A percentile compares a stretch with the other conserved stretches of the same genome.
phyloP scores from a whole-genome alignment of 331 rosid species.

The Ulmus americana region DNA sequence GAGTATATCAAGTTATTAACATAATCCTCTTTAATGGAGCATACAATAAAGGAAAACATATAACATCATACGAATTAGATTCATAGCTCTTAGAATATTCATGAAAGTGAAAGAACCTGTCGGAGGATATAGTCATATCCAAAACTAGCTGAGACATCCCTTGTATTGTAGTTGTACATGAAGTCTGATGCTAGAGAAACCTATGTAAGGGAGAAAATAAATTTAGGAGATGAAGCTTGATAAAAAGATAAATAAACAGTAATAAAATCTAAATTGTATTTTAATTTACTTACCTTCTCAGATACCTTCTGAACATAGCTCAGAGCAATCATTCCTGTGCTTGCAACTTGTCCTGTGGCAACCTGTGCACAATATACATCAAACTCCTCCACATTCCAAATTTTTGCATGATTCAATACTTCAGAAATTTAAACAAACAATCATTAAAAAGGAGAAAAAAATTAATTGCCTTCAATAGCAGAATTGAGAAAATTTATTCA shows the following conservation, averaged over 20 bases:
- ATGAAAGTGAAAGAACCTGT: constrained; percentile 47
- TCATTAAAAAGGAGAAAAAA: not conserved
- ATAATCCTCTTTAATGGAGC: not conserved
- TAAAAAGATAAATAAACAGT: not conserved
- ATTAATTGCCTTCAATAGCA: not conserved
- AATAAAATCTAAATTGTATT: not conserved
- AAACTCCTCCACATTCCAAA: not conserved
- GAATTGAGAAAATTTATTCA: not conserved
- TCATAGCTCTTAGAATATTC: not conserved
- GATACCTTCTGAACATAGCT: constrained; percentile 96
- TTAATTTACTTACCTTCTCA: constrained; percentile 68
- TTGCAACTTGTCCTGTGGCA: constrained; percentile 96
- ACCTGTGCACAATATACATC: constrained; percentile 45
- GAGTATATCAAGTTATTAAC: not conserved
- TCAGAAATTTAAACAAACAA: not conserved
- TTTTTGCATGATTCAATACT: not conserved
- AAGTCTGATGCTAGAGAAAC: constrained; percentile 91
- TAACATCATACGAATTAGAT: not conserved
- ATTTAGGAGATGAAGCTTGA: not conserved
- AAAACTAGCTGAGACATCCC: constrained; percentile 79
- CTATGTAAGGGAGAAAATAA: constrained; percentile 32
- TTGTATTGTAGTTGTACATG: constrained; percentile 88
- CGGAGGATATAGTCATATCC: constrained; percentile 98
- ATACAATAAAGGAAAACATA: not conserved
- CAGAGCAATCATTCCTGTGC: constrained; percentile 90